A percentile compares a stretch with the other conserved stretches of the same genome.
Evolutionary conservation across 768 basidiomycete genomes (phyloP).

Genomic region (Suillus cothurnatus): DNA sequence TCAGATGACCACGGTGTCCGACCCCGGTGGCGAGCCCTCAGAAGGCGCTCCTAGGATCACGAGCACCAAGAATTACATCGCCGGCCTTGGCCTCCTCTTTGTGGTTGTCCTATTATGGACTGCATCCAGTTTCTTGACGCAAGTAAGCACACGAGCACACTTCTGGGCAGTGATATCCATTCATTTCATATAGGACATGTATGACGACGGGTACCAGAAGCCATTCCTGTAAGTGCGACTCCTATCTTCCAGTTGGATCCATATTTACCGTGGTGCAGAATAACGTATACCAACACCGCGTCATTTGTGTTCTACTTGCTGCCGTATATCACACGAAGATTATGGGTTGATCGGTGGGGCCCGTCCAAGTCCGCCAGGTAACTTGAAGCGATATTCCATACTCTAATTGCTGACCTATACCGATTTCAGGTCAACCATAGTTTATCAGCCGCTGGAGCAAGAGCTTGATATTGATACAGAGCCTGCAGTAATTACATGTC

Average conservation of each 20-base stretch:
- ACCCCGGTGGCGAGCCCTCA: constrained; percentile 18
- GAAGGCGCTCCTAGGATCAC: constrained; percentile 10
- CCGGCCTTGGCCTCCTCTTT: constrained; percentile 71
- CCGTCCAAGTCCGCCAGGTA: constrained; percentile 9
- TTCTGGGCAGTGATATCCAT: background rate
- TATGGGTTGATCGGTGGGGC: constrained; percentile 12
- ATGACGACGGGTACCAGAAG: constrained; percentile 78
- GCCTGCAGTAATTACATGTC: constrained; percentile 18
- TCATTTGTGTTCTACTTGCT: constrained; percentile 85
- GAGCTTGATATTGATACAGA: constrained; percentile 16
- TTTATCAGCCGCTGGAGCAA: constrained; percentile 28
- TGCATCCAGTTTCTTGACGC: constrained; percentile 82
- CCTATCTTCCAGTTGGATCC: constrained; percentile 3
- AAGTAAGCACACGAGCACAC: constrained; percentile 44
- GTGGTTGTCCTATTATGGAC: constrained; percentile 90
- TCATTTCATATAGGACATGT: constrained; percentile 43
- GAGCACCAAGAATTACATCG: constrained; percentile 40
- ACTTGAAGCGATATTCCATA: constrained; percentile 7
- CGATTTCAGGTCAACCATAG: constrained; percentile 14
- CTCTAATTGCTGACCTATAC: background rate
- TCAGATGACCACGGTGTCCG: constrained; percentile 21
- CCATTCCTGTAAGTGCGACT: constrained; percentile 69
- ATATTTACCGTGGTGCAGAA: constrained; percentile 41
- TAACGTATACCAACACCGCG: constrained; percentile 91
- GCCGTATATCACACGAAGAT: constrained; percentile 50